phyloP scores from a whole-genome alignment of 345 rosid genomes.

The Syzygium oleosum region DNA sequence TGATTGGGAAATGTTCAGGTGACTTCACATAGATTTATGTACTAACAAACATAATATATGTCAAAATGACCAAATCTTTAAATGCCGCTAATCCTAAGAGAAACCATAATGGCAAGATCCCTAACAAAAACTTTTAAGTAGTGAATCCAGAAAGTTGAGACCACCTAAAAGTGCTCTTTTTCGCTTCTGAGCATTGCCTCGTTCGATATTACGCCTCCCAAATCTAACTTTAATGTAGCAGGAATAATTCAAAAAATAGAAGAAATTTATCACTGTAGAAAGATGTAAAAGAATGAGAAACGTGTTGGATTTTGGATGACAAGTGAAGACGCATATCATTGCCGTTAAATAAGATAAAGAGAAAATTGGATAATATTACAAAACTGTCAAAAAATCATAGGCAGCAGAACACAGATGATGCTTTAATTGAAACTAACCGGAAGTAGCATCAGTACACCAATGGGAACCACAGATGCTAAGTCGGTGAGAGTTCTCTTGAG shows the following conservation, averaged over 20 bases:
- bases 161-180: neutral
- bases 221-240: neutral
- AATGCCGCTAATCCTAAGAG: neutral
- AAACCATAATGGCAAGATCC: neutral
- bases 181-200: neutral
- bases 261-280: neutral
- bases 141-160: neutral
- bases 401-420: neutral
- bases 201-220: neutral
- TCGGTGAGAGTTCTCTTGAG: constrained; percentile 79
- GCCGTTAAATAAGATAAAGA: neutral
- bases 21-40: neutral
- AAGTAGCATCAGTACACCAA: constrained; percentile 92
- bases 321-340: neutral
- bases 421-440: constrained; percentile 52
- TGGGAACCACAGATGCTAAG: constrained; percentile 88
- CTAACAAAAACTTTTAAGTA: neutral
- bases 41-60: neutral
- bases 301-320: neutral
- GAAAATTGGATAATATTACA: neutral
- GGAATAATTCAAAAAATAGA: neutral
- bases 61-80: neutral
- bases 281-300: neutral
- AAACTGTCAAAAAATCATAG: neutral
- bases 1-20: neutral